Conservation (phyloP, 116 monocot genomes). For the Posidonia oceanica region DNA sequence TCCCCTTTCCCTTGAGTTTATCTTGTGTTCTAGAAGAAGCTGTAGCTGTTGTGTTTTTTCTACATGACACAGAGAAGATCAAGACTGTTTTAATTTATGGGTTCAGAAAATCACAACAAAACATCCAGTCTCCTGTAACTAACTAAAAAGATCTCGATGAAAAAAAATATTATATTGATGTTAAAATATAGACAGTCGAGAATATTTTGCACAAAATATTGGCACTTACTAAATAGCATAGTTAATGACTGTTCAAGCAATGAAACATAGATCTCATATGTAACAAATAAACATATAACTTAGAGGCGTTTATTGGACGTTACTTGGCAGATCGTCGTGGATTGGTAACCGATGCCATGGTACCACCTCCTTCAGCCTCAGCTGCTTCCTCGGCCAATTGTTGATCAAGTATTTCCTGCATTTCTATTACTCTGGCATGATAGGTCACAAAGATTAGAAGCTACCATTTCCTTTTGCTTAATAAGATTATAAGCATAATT, state of each 20-base stretch:
- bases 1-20: constrained; percentile 66
- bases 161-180: not conserved
- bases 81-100: not conserved
- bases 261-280: too few species aligned
- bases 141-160: not conserved
- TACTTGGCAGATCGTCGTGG: constrained; percentile 85
- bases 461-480: too few species aligned
- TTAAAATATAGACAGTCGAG: too few species aligned
- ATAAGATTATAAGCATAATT: too few species aligned
- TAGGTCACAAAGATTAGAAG: constrained; percentile 1
- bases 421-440: constrained; percentile 81
- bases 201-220: not conserved
- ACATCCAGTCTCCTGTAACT: not conserved
- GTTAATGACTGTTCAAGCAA: too few species aligned
- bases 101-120: not conserved
- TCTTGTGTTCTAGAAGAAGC: constrained; percentile 57
- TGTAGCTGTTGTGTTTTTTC: constrained; percentile 50
- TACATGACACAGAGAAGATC: constrained; percentile 13
- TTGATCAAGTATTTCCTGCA: constrained; percentile 99
- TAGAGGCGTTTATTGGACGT: constrained; percentile 6
- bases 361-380: constrained; percentile 91
- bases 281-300: not conserved
- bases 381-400: constrained; percentile 98
- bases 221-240: not conserved
- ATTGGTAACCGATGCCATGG: constrained; percentile 80